phyloP scores from a whole-genome alignment of 208 protist species.

The Acanthamoeba divionensis region DNA sequence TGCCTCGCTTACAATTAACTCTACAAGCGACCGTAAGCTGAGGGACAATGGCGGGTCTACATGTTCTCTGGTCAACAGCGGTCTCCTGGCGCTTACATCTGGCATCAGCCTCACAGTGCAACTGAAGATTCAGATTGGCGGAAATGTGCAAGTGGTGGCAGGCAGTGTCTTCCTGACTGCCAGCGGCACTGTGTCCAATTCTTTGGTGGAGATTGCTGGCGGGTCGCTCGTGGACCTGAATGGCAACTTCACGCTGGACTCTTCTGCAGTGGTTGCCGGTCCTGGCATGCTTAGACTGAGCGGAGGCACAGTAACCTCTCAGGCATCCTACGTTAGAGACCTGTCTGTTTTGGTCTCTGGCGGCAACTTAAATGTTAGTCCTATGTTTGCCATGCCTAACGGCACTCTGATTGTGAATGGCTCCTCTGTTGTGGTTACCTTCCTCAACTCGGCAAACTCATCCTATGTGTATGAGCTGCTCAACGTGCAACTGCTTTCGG shows the following conservation, averaged over 20 bases:
- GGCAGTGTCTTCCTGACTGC: background rate
- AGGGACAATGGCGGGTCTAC: background rate
- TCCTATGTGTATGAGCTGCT: too few species aligned
- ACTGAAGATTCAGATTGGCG: background rate
- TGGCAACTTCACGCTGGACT: background rate
- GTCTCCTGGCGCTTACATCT: background rate
- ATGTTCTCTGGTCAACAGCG: background rate
- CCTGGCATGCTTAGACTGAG: background rate
- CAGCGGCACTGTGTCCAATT: too few species aligned
- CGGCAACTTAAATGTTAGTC: background rate
- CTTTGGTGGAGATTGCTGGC: too few species aligned
- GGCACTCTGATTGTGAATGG: background rate
- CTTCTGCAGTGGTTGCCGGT: background rate
- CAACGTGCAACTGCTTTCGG: too few species aligned
- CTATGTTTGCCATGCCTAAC: background rate
- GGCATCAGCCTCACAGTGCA: constrained; percentile 39
- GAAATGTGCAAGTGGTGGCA: background rate
- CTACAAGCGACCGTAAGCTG: background rate
- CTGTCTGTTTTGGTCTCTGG: background rate
- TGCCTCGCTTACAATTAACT: background rate
- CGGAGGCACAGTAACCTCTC: background rate
- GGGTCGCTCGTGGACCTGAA: constrained; percentile 11
- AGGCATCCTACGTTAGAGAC: background rate
- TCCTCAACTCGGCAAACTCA: background rate
- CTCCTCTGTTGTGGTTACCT: background rate